These are phyloP conservation scores for Phlyctochytrium arcticum DNA, from an alignment of 192 early-diverging fungal genomes.

Conservation along the genomic window DNA sequence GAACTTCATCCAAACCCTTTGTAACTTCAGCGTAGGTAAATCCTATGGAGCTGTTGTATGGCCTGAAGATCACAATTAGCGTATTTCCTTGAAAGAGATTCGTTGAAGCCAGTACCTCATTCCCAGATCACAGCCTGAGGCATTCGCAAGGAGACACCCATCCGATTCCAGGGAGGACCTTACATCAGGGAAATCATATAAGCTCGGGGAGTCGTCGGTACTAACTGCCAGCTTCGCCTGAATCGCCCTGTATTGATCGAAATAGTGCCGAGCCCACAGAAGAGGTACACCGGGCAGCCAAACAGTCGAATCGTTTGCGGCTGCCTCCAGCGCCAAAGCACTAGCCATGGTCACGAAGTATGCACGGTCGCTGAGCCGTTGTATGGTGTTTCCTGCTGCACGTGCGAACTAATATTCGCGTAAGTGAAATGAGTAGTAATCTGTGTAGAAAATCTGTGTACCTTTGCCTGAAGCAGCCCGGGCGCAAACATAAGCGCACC, in stretches of 20 bases:
- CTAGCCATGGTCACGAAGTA: neutral
- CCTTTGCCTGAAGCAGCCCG: constrained; percentile 2
- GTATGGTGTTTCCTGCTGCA: constrained; percentile 5
- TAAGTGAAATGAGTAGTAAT: neutral
- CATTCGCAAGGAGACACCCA: neutral
- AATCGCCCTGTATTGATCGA: neutral
- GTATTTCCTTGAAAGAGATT: neutral
- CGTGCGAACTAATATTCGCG: constrained; percentile 7
- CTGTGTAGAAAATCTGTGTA: neutral
- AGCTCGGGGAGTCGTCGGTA: neutral
- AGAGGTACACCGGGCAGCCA: neutral
- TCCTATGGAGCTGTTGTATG: neutral
- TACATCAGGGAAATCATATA: neutral
- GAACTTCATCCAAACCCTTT: neutral
- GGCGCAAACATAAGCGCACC: constrained; percentile 15
- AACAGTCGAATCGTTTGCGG: neutral
- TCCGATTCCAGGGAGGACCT: neutral
- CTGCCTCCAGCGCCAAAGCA: constrained; percentile 12
- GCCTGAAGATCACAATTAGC: neutral
- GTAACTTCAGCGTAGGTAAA: neutral
- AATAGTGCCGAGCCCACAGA: constrained; percentile 4
- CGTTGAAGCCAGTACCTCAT: neutral
- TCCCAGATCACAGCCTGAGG: neutral
- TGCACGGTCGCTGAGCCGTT: neutral
- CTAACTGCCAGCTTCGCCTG: neutral